Conservation (phyloP, 2,329 filamentous ascomycete genomes). For the Fusarium xylarioides region DNA sequence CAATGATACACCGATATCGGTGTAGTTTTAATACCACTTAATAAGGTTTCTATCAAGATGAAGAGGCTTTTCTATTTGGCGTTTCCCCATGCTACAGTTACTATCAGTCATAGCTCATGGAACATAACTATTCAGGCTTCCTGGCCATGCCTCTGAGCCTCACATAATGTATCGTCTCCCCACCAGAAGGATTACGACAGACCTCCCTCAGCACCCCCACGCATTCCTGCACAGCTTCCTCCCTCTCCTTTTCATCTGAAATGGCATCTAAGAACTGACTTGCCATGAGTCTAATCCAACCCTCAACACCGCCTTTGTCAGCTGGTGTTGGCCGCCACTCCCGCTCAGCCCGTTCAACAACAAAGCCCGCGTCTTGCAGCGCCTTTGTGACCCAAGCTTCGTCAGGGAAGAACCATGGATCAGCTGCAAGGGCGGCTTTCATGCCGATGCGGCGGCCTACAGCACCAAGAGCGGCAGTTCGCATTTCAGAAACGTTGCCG, state of each 20-base stretch:
- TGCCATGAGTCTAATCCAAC: conserved; percentile 73
- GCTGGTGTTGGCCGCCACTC: conserved; percentile 72
- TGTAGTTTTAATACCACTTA: not conserved
- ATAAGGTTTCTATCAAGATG: not conserved
- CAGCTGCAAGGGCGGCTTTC: conserved; percentile 56
- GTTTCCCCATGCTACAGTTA: not conserved
- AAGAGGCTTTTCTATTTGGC: not conserved
- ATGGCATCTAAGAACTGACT: conserved; percentile 66
- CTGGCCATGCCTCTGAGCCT: conserved; percentile 60
- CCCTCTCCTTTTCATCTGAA: conserved; percentile 55
- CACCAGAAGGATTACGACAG: conserved; percentile 65
- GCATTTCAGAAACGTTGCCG: conserved; percentile 73
- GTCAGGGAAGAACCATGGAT: conserved; percentile 79
- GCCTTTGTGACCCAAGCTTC: conserved; percentile 64
- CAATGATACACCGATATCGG: not conserved
- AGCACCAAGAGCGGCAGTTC: conserved; percentile 64
- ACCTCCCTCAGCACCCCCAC: conserved; percentile 64
- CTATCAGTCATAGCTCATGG: not conserved
- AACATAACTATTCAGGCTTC: conserved; percentile 43
- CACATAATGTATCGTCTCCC: conserved; percentile 64
- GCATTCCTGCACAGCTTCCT: conserved; percentile 63
- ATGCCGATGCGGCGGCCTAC: conserved; percentile 62
- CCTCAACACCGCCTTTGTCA: conserved; percentile 68
- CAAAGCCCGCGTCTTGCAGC: conserved; percentile 56
- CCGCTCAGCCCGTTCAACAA: conserved; percentile 63